Base-by-base conservation (phyloP, 1,284 basidiomycete species). In the Moesziomyces sp. region DNA sequence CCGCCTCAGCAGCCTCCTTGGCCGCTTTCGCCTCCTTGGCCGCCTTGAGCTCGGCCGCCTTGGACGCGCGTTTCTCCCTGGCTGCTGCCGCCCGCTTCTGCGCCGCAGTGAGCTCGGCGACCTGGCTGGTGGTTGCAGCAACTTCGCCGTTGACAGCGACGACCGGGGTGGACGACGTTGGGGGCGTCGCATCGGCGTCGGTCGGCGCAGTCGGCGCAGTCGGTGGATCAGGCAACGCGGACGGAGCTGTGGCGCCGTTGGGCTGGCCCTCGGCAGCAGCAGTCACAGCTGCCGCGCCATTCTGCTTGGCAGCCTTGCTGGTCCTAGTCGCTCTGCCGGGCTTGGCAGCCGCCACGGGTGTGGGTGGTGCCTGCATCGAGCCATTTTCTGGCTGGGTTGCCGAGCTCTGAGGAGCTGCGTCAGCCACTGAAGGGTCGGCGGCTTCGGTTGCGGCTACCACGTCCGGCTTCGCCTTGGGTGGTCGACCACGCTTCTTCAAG, bases 41-140 rank as follows among this genome's bases (percentile, higher is more conserved):
- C 1, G 46, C 47, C 44, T 60, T 52, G 16, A 52, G 35, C 28
- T 48, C 54, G 38, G 47, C 43, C 5, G 50, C 50, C 26, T 47
- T 52, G 11, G 46, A n/a, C 19, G 42, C 13, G 34, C 43, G 52
- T 11, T 46, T 54, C 28, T 46, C 16, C 45, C 46, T 54, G 51
- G 43, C 51, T 2, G 51, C 14, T 26, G 42, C 11, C 11, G 40
- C 51, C 6, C 35, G 35, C 16, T 38, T 38, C 35, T 38, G 10
- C 14, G 51, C 43, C 14, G 28, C 42, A 45, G 53, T 14, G 44
- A 14, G 44, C 23, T 46, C 21, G 11, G 7, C 21, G 3, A 14
- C 19, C 13, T 46, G 19, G 44, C 23, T 24, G 44, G 11, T 24
- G 21, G 21, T 30, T 11, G 30, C 30, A 30, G 30, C 30, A 10